Percentiles rank a stretch among this genome's conserved stretches.
Conservation (phyloP, 805 yeast genomes). For the Candida peoriensis region DNA sequence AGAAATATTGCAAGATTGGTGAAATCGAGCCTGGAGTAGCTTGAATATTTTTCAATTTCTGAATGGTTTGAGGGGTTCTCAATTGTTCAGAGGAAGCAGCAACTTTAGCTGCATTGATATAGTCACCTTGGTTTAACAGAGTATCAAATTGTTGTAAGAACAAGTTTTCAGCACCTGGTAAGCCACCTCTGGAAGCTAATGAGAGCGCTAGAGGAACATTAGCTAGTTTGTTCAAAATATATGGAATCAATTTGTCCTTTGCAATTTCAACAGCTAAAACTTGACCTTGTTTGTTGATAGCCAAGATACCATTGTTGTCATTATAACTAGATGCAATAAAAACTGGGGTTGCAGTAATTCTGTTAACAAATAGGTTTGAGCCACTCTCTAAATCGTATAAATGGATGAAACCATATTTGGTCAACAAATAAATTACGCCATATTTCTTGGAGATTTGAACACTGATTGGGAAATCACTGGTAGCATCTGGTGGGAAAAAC, state of each 20-base stretch:
- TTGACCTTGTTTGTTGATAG: constrained; percentile 93
- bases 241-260: constrained; percentile 80
- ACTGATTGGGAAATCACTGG: constrained; percentile 94
- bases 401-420: constrained; percentile 96
- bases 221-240: constrained; percentile 78
- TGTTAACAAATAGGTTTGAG: constrained; percentile 85
- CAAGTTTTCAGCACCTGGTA: constrained; percentile 94
- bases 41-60: constrained; percentile 84
- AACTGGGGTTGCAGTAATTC: constrained; percentile 93
- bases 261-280: constrained; percentile 89
- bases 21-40: constrained; percentile 93
- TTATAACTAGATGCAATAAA: constrained; percentile 80
- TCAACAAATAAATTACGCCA: constrained; percentile 83
- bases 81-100: constrained; percentile 93
- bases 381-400: constrained; percentile 92
- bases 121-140: constrained; percentile 78
- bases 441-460: constrained; percentile 79
- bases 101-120: constrained; percentile 88
- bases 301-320: constrained; percentile 75
- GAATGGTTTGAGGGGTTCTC: constrained; percentile 91
- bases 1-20: constrained; percentile 89
- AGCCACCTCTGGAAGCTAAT: constrained; percentile 90
- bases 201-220: constrained; percentile 84
- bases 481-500: constrained; percentile 95
- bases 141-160: constrained; percentile 90